phyloP scores from a whole-genome alignment of 2,329 filamentous ascomycete genomes.

The Didymella pinodella region DNA sequence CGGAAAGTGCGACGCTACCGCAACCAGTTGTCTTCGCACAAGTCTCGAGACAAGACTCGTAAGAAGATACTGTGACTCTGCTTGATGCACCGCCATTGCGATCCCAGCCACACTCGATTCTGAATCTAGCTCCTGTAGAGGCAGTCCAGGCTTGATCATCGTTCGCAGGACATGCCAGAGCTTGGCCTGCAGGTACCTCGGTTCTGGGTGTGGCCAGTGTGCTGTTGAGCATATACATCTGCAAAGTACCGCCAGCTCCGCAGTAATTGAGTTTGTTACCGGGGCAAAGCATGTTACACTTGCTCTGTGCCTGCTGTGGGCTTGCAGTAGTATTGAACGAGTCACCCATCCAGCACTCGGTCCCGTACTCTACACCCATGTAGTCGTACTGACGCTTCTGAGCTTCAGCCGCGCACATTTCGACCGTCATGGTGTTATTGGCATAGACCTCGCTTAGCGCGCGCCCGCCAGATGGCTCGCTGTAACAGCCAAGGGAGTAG shows the following conservation, averaged over 20 bases:
- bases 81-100: constrained; percentile 4
- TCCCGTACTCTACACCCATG: constrained; percentile 13
- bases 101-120: constrained; percentile 16
- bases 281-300: constrained; percentile 9
- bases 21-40: constrained; percentile 13
- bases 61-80: constrained; percentile 3
- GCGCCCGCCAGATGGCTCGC: constrained; percentile 6
- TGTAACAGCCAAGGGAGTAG: constrained; percentile 11
- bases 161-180: constrained; percentile 3
- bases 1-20: constrained; percentile 10
- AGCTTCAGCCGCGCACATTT: constrained; percentile 11
- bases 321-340: constrained; percentile 4
- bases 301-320: background rate
- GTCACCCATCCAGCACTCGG: constrained; percentile 18
- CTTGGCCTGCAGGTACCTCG: background rate
- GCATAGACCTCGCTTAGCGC: constrained; percentile 8
- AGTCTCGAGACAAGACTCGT: constrained; percentile 8
- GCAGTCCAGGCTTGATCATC: constrained; percentile 10
- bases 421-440: constrained; percentile 9
- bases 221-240: constrained; percentile 18
- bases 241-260: constrained; percentile 6
- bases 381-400: constrained; percentile 6
- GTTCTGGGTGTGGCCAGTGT: constrained; percentile 6
- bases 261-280: constrained; percentile 4
- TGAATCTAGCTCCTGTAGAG: constrained; percentile 5